These are phyloP conservation scores for Coprinopsis strossmayeri DNA, from an alignment of 768 basidiomycete species.

Conservation along the genomic window DNA sequence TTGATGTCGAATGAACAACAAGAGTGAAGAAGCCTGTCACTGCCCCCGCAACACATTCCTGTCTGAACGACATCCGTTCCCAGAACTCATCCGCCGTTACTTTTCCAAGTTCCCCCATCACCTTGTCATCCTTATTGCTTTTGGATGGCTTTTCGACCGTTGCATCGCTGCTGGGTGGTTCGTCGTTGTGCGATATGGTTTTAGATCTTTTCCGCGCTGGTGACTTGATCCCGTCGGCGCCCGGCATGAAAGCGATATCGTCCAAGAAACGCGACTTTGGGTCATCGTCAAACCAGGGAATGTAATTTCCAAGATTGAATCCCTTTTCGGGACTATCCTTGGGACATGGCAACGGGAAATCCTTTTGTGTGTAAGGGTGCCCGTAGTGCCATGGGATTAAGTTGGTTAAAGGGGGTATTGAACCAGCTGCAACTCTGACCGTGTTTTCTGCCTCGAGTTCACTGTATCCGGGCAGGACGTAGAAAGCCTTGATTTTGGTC, in stretches of 20 bases:
- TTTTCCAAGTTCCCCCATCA: slow-evolving; percentile 48
- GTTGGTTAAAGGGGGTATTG: slow-evolving; percentile 13
- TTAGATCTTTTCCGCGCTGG: slow-evolving; percentile 56
- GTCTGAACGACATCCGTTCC: slow-evolving; percentile 95
- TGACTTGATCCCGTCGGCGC: slow-evolving; percentile 44
- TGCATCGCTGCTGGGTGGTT: slow-evolving; percentile 13
- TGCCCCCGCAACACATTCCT: slow-evolving; percentile 87
- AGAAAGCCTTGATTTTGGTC: slow-evolving; percentile 34
- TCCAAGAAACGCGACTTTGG: slow-evolving; percentile 93
- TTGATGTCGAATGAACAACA: slow-evolving; percentile 31
- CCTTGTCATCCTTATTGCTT: slow-evolving; percentile 28
- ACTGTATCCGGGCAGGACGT: slow-evolving; percentile 64
- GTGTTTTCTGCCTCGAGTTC: slow-evolving; percentile 61
- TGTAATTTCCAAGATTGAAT: slow-evolving; percentile 57
- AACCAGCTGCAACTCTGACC: slow-evolving; percentile 33
- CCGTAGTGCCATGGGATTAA: slow-evolving; percentile 60
- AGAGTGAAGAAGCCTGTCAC: slow-evolving; percentile 92
- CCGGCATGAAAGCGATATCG: slow-evolving; percentile 74
- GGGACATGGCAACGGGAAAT: slow-evolving; percentile 41
- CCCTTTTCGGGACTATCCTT: slow-evolving; percentile 20
- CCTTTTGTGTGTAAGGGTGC: slow-evolving; percentile 65
- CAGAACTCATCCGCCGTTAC: slow-evolving; percentile 82
- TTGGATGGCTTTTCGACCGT: slow-evolving; percentile 17
- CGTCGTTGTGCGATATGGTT: slow-evolving; percentile 23
- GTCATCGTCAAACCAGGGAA: slow-evolving; percentile 95